Evolutionary conservation across 805 yeast genomes (phyloP).

Genomic region (Cyberlindnera petersonii): DNA sequence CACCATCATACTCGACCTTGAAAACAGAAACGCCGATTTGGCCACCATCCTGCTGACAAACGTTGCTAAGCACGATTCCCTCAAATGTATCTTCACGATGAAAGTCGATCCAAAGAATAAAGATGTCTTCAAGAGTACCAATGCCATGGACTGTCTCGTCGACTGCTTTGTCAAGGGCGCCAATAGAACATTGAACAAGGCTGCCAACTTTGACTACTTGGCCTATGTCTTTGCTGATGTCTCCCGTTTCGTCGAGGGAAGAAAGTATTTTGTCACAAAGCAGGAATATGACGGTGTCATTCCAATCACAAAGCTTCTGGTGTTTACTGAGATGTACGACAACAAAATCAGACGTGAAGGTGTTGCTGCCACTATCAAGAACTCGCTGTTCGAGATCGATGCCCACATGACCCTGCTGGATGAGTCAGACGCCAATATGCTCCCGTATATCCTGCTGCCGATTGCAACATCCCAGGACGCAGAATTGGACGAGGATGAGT

Average conservation of each 20-base stretch:
- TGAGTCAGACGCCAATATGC: constrained; percentile 61
- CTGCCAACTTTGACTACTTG: constrained; percentile 76
- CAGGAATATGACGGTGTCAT: constrained; percentile 73
- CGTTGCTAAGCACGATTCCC: constrained; percentile 71
- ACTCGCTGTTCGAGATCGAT: constrained; percentile 76
- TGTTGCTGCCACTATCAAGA: constrained; percentile 88
- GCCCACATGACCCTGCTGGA: constrained; percentile 57
- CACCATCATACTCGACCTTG: constrained; percentile 46
- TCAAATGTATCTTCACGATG: constrained; percentile 47
- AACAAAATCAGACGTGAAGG: constrained; percentile 83
- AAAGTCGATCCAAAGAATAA: constrained; percentile 36
- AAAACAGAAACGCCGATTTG: constrained; percentile 70
- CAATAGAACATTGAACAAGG: constrained; percentile 64
- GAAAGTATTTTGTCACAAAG: constrained; percentile 68
- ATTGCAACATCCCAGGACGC: constrained; percentile 69
- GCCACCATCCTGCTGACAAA: constrained; percentile 83
- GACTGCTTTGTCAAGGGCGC: constrained; percentile 86
- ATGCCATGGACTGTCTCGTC: constrained; percentile 74
- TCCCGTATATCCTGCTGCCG: constrained; percentile 81
- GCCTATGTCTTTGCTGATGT: constrained; percentile 88
- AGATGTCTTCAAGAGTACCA: constrained; percentile 51
- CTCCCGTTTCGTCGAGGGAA: constrained; percentile 70
- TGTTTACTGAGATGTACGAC: constrained; percentile 78
- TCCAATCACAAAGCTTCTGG: constrained; percentile 77
- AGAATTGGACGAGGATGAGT: constrained; percentile 77